Percentiles rank a stretch among this genome's conserved stretches.
Evolutionary conservation across 495 filamentous ascomycete species (phyloP).

Genomic region (Aspergillus taichungensis): DNA sequence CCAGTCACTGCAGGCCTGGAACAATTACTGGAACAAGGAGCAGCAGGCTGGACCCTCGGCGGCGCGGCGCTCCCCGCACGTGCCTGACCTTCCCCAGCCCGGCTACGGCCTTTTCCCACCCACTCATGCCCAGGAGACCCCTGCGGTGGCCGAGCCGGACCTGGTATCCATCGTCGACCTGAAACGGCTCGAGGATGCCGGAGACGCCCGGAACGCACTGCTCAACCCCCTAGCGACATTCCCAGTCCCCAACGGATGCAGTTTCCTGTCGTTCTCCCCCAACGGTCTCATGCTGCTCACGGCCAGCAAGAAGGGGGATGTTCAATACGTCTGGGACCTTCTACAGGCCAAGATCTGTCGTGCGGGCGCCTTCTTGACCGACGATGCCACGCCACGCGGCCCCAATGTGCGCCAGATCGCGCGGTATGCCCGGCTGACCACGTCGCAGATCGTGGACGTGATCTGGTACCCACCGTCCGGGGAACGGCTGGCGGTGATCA

Average conservation of each 20-base stretch:
- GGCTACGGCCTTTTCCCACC: conserved; percentile 54
- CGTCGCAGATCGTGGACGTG: conserved; percentile 81
- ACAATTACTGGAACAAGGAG: conserved; percentile 75
- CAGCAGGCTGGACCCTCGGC: conserved; percentile 23
- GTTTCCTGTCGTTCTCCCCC: conserved; percentile 82
- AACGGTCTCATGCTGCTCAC: conserved; percentile 77
- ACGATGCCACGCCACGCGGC: conserved; percentile 21
- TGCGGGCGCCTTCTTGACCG: conserved; percentile 31
- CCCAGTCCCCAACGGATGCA: conserved; percentile 73
- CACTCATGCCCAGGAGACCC: conserved; percentile 55
- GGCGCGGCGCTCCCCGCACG: conserved; percentile 18
- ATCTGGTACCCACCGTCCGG: conserved; percentile 77
- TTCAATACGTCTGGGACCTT: conserved; percentile 88
- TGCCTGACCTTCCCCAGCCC: conserved; percentile 20
- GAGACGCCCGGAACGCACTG: conserved; percentile 28
- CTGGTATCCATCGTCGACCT: conserved; percentile 81
- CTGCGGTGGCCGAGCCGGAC: conserved; percentile 54
- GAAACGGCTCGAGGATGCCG: conserved; percentile 47
- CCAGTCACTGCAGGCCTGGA: conserved; percentile 78
- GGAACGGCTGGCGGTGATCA: conserved; percentile 75
- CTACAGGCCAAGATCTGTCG: conserved; percentile 51
- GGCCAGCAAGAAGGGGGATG: conserved; percentile 84
- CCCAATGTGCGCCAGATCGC: conserved; percentile 70
- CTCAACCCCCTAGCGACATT: conserved; percentile 70
- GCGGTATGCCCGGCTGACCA: conserved; percentile 80